Conservation (phyloP, 225 moss, liverwort and hornwort species). For the Bryoerythrophyllum caledonicum region DNA sequence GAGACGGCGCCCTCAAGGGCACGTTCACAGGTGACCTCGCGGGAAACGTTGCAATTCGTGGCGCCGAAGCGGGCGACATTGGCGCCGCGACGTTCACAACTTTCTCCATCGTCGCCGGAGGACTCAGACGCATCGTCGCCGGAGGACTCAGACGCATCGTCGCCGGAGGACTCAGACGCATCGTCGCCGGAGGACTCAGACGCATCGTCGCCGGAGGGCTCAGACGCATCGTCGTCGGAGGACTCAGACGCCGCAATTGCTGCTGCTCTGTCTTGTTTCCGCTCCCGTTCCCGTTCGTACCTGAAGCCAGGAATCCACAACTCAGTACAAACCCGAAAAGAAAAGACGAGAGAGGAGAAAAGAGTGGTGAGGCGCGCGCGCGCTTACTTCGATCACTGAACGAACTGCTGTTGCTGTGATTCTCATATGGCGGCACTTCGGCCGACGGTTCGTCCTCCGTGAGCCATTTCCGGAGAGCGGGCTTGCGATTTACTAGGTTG, state of each 20-base stretch:
- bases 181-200: slow-evolving; percentile 22
- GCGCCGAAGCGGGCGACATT: neutral
- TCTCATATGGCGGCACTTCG: slow-evolving; percentile 13
- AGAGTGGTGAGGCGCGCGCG: neutral
- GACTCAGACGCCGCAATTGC: neutral
- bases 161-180: slow-evolving; percentile 23
- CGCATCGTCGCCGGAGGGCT: slow-evolving; percentile 26
- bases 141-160: slow-evolving; percentile 28
- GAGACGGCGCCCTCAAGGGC: neutral
- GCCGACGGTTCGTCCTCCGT: slow-evolving; percentile 24
- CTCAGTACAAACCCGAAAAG: neutral
- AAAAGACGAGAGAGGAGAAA: no score
- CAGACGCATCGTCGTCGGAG: no score
- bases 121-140: slow-evolving; percentile 15
- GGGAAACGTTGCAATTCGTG: slow-evolving; percentile 2
- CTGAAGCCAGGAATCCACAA: slow-evolving; percentile 8
- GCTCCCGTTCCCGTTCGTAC: slow-evolving; percentile 28
- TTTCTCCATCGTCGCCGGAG: slow-evolving; percentile 25
- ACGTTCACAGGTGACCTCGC: neutral
- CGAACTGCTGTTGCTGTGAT: neutral
- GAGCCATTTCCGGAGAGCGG: slow-evolving; percentile 48
- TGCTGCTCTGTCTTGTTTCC: slow-evolving; percentile 25
- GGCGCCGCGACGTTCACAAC: slow-evolving; percentile 10
- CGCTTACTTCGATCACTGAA: slow-evolving; percentile 27
- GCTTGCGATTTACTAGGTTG: slow-evolving; percentile 39